A percentile compares a stretch with the other conserved stretches of the same genome.
Conservation (phyloP, 2,329 filamentous ascomycete species). For the Fusarium nelsonii region DNA sequence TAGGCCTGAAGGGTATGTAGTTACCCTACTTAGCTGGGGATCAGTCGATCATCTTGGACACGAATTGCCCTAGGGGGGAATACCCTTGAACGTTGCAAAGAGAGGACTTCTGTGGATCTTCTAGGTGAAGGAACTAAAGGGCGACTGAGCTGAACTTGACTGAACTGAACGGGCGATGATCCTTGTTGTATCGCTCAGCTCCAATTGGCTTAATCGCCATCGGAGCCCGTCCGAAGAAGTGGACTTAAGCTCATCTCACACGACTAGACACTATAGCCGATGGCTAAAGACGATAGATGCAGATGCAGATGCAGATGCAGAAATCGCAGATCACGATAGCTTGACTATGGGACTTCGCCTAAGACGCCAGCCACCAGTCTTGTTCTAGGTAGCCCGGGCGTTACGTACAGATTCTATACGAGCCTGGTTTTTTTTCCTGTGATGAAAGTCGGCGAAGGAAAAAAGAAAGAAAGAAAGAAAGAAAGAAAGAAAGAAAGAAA, state of each 20-base stretch:
- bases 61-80: not conserved
- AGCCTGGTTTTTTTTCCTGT: not conserved
- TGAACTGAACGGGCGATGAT: not conserved
- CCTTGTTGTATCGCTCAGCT: not conserved
- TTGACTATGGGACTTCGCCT: not conserved
- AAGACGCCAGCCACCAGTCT: not conserved
- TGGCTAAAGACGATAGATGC: not conserved
- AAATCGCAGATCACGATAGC: not conserved
- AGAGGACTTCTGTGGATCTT: not conserved
- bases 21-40: not conserved
- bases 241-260: constrained; percentile 27
- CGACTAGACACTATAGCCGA: not conserved
- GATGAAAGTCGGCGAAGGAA: not conserved
- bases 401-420: not conserved
- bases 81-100: not conserved
- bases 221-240: constrained; percentile 10
- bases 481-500: not conserved
- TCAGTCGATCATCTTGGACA: not conserved
- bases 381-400: not conserved
- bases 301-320: not conserved
- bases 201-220: not conserved
- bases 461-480: not conserved
- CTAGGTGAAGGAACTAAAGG: not conserved
- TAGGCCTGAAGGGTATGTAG: not conserved
- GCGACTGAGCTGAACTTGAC: not conserved